Base-by-base conservation (phyloP, 805 yeast species). In the Candida qinlingensis region DNA sequence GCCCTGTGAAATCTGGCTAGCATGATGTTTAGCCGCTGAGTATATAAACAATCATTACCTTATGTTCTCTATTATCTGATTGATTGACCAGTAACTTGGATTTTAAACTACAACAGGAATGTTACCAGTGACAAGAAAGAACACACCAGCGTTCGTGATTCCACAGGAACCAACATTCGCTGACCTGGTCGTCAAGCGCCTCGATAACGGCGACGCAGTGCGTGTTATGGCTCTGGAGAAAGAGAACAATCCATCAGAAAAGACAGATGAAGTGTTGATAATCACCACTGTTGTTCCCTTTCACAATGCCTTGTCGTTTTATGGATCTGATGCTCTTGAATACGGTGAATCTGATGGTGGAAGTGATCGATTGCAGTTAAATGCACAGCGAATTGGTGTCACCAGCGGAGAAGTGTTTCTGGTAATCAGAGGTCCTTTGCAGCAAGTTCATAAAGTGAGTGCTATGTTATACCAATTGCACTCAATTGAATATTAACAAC, bases 391-490 rank as follows among this genome's bases (percentile, higher is more conserved):
- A 10, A 41, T 49, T 40, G 47, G 45, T 13, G 27, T 11, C 6
- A 39, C 35, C 2, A 38, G 48, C 10, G 51, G 51, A 12, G 51
- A 50, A 13, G 31, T 50, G 12, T 25, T 12, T 13, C 11, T 38
- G 12, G 9, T 7, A 31, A 26, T 38, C 6, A 8, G 11, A 10
- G 49, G 49, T 8, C 7, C 13, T 10, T 7, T 13, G 19, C 2
- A 3, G 3, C 19, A 19, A 19, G 19, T 19, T 19, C 19, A 19
- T 19, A 19, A 19, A 19, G 19, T 19, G 19, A 19, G 19, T 19
- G 19, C 19, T 19, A 19, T 19, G 3, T 19, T 19, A 19, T 19
- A 19, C 19, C 19, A 19, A 19, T 19, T 19, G 19, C 19, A 19
- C 19, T 19, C 19, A 19, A 19, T 19, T 19, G 19, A 19, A 19